Evolutionary conservation across 208 protist species (phyloP).

Genomic region (Crithidia expoeki): DNA sequence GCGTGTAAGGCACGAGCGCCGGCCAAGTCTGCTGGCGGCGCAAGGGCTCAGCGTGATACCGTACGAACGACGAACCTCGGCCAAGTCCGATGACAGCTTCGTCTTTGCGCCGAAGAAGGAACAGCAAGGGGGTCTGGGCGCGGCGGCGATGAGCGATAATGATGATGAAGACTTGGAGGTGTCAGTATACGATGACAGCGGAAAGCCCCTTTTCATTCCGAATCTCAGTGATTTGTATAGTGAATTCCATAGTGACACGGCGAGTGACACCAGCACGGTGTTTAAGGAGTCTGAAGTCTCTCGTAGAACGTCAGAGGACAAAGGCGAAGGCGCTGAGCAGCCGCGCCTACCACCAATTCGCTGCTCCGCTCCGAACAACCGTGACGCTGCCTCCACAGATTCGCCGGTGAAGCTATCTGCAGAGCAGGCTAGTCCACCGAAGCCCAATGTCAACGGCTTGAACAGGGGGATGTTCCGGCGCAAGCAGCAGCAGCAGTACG

Average conservation of each 20-base stretch:
- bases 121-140: neutral
- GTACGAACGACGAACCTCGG: neutral
- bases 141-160: too few species aligned
- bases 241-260: neutral
- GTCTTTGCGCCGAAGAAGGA: neutral
- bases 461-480: neutral
- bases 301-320: too few species aligned
- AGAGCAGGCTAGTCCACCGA: neutral
- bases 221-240: conserved; percentile 18
- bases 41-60: neutral
- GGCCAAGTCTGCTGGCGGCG: neutral
- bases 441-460: neutral
- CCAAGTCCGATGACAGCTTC: neutral
- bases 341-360: too few species aligned
- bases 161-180: conserved; percentile 10
- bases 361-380: too few species aligned
- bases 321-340: too few species aligned
- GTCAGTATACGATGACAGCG: conserved; percentile 17
- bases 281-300: neutral
- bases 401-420: neutral
- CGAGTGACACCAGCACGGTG: neutral
- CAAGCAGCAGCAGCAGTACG: neutral
- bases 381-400: neutral
- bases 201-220: conserved; percentile 6
- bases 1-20: neutral